phyloP scores from a whole-genome alignment of 202 grass and related monocot species.

The Zoysia matrella region DNA sequence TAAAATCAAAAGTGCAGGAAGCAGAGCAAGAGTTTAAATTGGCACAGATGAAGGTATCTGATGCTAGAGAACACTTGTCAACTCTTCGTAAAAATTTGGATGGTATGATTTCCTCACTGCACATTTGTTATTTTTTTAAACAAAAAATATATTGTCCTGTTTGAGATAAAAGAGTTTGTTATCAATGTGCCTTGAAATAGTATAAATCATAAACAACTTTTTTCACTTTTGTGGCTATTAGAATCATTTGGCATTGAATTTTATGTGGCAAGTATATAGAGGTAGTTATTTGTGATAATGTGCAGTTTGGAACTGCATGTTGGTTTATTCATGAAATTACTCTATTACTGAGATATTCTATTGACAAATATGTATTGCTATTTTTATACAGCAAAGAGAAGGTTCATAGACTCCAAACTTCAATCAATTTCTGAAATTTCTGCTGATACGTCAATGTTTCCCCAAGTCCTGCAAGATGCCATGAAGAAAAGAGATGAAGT shows the following conservation, averaged over 20 bases:
- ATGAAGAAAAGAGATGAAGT: conserved; percentile 86
- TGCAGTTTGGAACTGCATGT: neutral
- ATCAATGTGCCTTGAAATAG: too few relatives aligned
- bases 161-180: neutral
- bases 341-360: conserved; percentile 4
- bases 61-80: conserved; percentile 65
- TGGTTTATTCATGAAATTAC: conserved; percentile 13
- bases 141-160: neutral
- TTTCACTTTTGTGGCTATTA: neutral
- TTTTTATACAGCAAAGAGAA: conserved; percentile 70
- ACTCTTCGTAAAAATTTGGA: conserved; percentile 88
- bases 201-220: neutral
- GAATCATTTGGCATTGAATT: neutral
- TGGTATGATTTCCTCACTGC: conserved; percentile 59
- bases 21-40: conserved; percentile 88
- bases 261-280: conserved; percentile 1
- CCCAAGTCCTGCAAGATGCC: conserved; percentile 73
- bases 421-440: conserved; percentile 55
- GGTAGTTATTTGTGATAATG: neutral
- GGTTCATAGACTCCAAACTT: conserved; percentile 71
- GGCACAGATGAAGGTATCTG: conserved; percentile 74
- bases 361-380: conserved; percentile 23
- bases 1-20: conserved; percentile 86
- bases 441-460: conserved; percentile 63
- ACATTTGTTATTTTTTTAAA: conserved; percentile 5